Base-by-base conservation (phyloP, 73 alveolate species). In the Tetrahymena thermophila region DNA sequence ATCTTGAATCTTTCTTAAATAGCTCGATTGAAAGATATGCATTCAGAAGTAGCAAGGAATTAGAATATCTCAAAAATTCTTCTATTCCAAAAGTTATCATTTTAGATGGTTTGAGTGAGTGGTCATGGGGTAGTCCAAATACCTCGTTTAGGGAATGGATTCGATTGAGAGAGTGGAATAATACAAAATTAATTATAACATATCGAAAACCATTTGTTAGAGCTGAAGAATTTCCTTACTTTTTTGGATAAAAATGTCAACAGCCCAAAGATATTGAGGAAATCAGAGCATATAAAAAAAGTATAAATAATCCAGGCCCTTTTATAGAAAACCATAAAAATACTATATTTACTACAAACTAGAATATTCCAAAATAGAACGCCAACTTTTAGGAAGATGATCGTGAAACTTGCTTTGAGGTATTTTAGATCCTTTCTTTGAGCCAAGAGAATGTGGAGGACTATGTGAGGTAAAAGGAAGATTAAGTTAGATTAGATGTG, bases 101-200 rank as follows among this genome's bases (percentile, higher is more conserved):
- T 25, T 71, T 71, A 71, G 89, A 71, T 71, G 89, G 89, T 71
- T 71, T 71, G 37, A 71, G 89, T 25, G 89, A 71, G 37, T 71
- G 89, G 89, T 71, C 89, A n/a, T 71, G 89, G 89, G 89, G 89
- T 71, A 71, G 89, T 71, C 89, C 89, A 25, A 71, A 34, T 71
- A 71, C 89, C 17, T 71, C 89, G 3, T 23, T 71, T 71, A 71
- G 89, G 11, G 89, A 71, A 11, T 71, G 89, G 89, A 14, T 71
- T 71, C 89, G 89, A 1, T 71, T 71, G 11, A 71, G 89, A 71
- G 89, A 71, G 13, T 71, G 89, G 89, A 28, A 71, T 15, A 71
- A 71, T 71, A 71, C 89, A 25, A 71, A 71, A 71, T 71, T 71
- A 19, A 71, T 71, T 71, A 71, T 71, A 25, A 71, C 89, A 8